A percentile compares a stretch with the other conserved stretches of the same genome.
These are phyloP conservation scores for Talaromyces funiculosus DNA, from an alignment of 2,329 filamentous ascomycete genomes.

Conservation along the genomic window DNA sequence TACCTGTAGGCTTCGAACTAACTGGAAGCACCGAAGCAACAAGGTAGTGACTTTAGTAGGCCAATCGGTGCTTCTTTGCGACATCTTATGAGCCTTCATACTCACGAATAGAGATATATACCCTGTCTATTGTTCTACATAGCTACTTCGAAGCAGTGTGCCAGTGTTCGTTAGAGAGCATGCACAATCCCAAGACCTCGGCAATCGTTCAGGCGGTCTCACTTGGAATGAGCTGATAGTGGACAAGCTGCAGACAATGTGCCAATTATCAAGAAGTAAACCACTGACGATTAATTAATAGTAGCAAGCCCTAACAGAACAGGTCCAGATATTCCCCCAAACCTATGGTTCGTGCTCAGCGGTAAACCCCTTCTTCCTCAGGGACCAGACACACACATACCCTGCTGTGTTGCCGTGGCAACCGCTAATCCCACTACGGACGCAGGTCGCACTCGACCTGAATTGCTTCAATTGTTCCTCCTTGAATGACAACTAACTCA, in stretches of 20 bases:
- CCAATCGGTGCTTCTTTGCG: neutral
- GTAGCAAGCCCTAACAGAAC: too few relatives aligned
- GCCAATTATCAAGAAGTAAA: too few relatives aligned
- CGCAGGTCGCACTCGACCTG: neutral
- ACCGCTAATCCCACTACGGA: neutral
- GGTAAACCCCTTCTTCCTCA: too few relatives aligned
- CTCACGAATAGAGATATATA: too few relatives aligned
- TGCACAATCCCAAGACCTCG: neutral
- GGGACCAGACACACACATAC: neutral
- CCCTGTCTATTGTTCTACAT: neutral
- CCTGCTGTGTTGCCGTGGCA: slow-evolving; percentile 7
- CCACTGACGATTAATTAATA: too few relatives aligned
- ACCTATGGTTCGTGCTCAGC: too few relatives aligned
- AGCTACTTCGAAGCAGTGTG: neutral
- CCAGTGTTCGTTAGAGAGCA: neutral
- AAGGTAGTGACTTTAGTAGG: neutral
- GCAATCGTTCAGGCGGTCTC: neutral
- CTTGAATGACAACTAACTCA: neutral
- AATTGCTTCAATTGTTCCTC: neutral
- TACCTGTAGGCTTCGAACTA: neutral
- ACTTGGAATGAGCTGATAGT: neutral
- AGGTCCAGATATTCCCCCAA: too few relatives aligned
- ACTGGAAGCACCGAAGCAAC: neutral
- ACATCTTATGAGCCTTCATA: neutral
- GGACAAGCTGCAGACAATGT: neutral